Base-by-base conservation (phyloP, 495 filamentous ascomycete genomes). In the Cercophora sp. region DNA sequence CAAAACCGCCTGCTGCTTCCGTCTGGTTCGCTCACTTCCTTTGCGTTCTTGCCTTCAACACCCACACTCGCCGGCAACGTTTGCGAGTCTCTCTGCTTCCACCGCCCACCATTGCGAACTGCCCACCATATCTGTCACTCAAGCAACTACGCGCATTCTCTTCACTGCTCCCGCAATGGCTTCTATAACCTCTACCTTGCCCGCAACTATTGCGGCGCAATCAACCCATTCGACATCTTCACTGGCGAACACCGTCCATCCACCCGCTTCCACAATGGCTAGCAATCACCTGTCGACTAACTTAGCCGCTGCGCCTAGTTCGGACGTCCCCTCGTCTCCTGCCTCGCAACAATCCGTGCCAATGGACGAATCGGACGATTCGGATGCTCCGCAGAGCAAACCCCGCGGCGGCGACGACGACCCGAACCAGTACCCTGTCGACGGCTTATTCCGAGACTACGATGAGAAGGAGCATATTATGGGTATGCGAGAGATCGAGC, bases 351-450 rank as follows among this genome's bases (percentile, higher is more conserved):
- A 85, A 56, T 95, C 89, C 22, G 90, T 85, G 10, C 83, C 87
- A 2, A 95, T 96, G 89, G 88, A 88, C 44, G 91, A 95, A 63
- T 94, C 89, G 18, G 87, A 91, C 51, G 87, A 86, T 31, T 80
- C 79, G 0, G 85, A 87, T 50, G 73, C 78, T 23, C 66, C 75
- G n/a, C 71, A 70, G 31, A 61, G 70, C 42, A 65, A 65, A 29
- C 56, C 77, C 74, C 65, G 78, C 70, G 53, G 79, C 69, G 75
- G 75, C 27, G 79, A 82, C 37, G 79, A 83, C 44, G 74, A 79
- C 10, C 77, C 84, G 47, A 84, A 80, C 19, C 82, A 88, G 25
- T 97, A 90, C 61, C 90, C 93, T 0, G 77, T 96, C 54, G 94
- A 97, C 36, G 90, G 90, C 43, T 84, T 91, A 24, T 97, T 90